phyloP scores from a whole-genome alignment of 2,329 filamentous ascomycete species.

The Paraphaeosphaeria minitans region DNA sequence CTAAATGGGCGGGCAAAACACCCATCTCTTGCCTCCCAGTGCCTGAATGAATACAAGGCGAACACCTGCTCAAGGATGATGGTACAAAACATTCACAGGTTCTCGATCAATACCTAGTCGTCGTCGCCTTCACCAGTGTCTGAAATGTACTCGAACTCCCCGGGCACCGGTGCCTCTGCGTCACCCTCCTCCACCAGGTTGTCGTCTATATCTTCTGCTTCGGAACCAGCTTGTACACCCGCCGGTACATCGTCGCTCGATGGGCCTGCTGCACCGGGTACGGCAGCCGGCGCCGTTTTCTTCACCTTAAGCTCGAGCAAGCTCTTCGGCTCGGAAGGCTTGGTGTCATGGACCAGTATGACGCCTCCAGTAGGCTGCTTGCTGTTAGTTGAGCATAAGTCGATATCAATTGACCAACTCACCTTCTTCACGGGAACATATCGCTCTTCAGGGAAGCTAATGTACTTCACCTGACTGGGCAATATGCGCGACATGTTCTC shows the following conservation, averaged over 20 bases:
- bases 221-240: constrained; percentile 70
- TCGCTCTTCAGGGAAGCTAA: constrained; percentile 86
- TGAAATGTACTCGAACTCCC: constrained; percentile 79
- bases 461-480: constrained; percentile 90
- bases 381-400: constrained; percentile 23
- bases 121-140: constrained; percentile 58
- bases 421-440: constrained; percentile 95
- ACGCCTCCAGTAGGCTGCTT: constrained; percentile 87
- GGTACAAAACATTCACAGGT: constrained; percentile 28
- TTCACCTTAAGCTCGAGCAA: constrained; percentile 92
- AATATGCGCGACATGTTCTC: constrained; percentile 97
- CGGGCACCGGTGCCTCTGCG: constrained; percentile 72
- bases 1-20: constrained; percentile 20
- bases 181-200: constrained; percentile 87
- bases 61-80: constrained; percentile 27
- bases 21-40: constrained; percentile 21
- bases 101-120: constrained; percentile 19
- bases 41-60: constrained; percentile 30
- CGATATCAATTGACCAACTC: constrained; percentile 24
- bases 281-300: constrained; percentile 63
- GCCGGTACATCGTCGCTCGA: constrained; percentile 38
- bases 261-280: constrained; percentile 51
- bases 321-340: constrained; percentile 76
- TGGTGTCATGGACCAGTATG: constrained; percentile 84
- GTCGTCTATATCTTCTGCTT: constrained; percentile 62